Conservation (phyloP, 164 flowering plant species). For the Amborella trichopoda region DNA sequence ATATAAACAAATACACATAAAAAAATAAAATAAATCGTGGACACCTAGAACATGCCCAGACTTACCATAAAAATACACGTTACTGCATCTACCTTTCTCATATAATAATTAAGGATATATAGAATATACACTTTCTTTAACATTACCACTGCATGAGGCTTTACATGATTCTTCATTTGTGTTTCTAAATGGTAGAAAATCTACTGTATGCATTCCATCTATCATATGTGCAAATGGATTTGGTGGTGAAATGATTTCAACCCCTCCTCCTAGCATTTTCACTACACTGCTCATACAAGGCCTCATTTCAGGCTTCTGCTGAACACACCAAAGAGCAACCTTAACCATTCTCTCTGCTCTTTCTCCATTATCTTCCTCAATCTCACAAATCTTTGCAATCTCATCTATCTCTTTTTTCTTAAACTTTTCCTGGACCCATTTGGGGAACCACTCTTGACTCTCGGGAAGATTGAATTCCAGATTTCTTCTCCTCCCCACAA, state of each 20-base stretch:
- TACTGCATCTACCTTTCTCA: too few species aligned
- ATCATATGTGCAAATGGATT: conserved; percentile 7
- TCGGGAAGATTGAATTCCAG: conserved; percentile 7
- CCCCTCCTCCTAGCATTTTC: conserved; percentile 16
- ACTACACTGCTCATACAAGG: conserved; percentile 13
- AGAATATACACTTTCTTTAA: too few species aligned
- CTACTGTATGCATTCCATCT: too few species aligned
- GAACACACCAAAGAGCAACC: conserved; percentile 15
- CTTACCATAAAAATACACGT: too few species aligned
- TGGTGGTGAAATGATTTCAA: conserved; percentile 8
- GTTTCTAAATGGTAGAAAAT: too few species aligned
- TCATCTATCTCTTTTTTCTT: conserved; percentile 2
- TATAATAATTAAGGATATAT: too few species aligned
- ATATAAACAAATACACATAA: too few species aligned
- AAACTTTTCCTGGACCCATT: conserved; percentile 9
- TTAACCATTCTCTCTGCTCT: conserved; percentile 7
- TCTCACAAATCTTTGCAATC: conserved; percentile 3
- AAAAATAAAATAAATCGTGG: too few species aligned
- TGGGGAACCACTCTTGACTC: conserved; percentile 19
- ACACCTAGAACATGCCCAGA: too few species aligned
- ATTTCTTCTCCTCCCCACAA: conserved; percentile 15
- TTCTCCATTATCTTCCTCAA: conserved; percentile 11
- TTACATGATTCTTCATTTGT: too few species aligned
- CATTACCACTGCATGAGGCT: too few species aligned
- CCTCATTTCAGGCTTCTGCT: conserved; percentile 7